These are phyloP conservation scores for Aspergillaceae sp. DNA, from an alignment of 2,329 filamentous ascomycete genomes.

Conservation along the genomic window DNA sequence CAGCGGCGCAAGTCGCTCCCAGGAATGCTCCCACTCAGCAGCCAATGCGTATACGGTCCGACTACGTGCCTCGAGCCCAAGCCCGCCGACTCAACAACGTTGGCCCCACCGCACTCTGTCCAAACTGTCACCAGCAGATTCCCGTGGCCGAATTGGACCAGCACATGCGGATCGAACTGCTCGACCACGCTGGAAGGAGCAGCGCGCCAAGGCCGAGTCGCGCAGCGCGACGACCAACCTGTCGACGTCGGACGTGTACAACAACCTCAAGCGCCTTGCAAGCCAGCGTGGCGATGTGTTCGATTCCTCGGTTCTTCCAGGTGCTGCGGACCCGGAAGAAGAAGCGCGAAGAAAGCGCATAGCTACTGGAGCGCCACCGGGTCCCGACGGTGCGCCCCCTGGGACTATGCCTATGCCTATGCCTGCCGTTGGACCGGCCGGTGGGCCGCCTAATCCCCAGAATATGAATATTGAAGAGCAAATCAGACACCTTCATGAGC, in stretches of 20 bases:
- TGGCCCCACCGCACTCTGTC: constrained; percentile 62
- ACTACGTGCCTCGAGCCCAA: constrained; percentile 80
- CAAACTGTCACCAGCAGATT: constrained; percentile 87
- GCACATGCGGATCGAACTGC: constrained; percentile 88
- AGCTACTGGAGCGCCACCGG: constrained; percentile 42
- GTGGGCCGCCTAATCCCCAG: constrained; percentile 24
- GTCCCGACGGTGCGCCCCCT: constrained; percentile 12
- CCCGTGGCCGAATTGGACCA: constrained; percentile 79
- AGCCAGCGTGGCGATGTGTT: constrained; percentile 84
- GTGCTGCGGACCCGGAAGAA: constrained; percentile 62
- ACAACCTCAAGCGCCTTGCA: constrained; percentile 89
- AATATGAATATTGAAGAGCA: constrained; percentile 75
- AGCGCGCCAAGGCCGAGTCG: constrained; percentile 79
- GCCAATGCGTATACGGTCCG: constrained; percentile 83
- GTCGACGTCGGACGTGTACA: constrained; percentile 77
- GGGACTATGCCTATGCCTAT: constrained; percentile 18
- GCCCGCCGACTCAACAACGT: constrained; percentile 59
- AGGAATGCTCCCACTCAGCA: constrained; percentile 49
- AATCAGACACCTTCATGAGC: constrained; percentile 60
- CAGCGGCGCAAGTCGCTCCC: constrained; percentile 70
- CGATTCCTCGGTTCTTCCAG: constrained; percentile 45
- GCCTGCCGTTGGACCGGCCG: constrained; percentile 17
- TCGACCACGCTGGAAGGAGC: constrained; percentile 93
- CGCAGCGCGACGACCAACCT: constrained; percentile 80
- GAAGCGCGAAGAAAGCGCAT: constrained; percentile 69